These are phyloP conservation scores for Arthrobotrys sphaeroides DNA, from an alignment of 2,329 filamentous ascomycete genomes.

Conservation along the genomic window DNA sequence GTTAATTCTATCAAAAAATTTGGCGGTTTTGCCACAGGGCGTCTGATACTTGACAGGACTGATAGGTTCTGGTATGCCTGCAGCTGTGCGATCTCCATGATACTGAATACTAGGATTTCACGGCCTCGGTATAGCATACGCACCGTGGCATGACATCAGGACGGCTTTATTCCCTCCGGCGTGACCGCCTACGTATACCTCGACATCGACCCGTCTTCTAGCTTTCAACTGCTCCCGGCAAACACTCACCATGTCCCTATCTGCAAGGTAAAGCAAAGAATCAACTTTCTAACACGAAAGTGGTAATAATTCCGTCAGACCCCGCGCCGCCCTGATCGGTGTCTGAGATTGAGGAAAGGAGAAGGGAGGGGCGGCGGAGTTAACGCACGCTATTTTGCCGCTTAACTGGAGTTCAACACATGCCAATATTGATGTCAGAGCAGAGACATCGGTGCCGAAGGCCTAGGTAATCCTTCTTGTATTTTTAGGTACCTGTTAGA, in stretches of 20 bases:
- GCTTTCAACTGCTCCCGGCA: not conserved
- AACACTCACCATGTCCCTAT: too few species aligned
- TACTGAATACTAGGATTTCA: too few species aligned
- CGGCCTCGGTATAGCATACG: not conserved
- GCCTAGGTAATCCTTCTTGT: not conserved
- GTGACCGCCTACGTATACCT: not conserved
- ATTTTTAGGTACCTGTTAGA: constrained; percentile 2
- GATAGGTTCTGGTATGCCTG: too few species aligned
- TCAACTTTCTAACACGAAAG: not conserved
- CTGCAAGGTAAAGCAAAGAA: too few species aligned
- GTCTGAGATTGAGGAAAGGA: constrained; percentile 4
- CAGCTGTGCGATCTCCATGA: too few species aligned
- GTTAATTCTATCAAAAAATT: not conserved
- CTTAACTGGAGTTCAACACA: not conserved
- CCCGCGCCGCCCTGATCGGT: not conserved
- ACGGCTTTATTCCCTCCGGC: constrained; percentile 33
- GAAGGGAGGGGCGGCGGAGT: constrained; percentile 2
- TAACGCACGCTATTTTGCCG: constrained; percentile 39
- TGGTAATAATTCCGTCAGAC: constrained; percentile 34
- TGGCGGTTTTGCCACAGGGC: not conserved
- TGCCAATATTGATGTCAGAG: too few species aligned
- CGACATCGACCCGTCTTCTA: not conserved
- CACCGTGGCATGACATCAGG: not conserved
- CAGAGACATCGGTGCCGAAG: not conserved
- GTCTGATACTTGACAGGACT: too few species aligned